Evolutionary conservation across 345 rosid genomes (phyloP).

Genomic region (Euphorbia peplus): DNA sequence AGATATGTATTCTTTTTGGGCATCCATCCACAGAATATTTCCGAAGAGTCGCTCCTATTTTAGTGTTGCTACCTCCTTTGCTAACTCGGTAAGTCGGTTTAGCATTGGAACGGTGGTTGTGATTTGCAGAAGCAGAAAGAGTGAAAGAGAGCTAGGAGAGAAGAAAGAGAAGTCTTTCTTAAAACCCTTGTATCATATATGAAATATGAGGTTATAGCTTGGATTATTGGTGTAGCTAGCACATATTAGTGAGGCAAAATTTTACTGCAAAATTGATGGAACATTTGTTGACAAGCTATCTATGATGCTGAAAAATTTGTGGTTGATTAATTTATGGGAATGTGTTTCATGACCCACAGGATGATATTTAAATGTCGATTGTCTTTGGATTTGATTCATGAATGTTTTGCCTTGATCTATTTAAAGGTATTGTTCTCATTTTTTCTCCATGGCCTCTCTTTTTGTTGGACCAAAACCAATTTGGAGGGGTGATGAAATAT

Average conservation of each 20-base stretch:
- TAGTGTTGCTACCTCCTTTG: conserved; percentile 3
- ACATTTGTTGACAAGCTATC: neutral
- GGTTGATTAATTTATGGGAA: neutral
- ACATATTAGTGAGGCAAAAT: neutral
- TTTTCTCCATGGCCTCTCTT: too few species aligned
- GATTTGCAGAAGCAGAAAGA: neutral
- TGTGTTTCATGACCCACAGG: neutral
- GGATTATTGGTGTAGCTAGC: neutral
- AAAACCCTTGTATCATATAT: neutral
- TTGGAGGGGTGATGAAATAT: too few species aligned
- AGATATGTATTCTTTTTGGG: neutral
- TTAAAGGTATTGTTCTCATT: too few species aligned
- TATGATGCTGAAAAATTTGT: neutral
- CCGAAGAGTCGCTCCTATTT: neutral
- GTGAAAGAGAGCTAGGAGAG: neutral
- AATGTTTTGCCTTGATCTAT: neutral
- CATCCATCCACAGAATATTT: neutral
- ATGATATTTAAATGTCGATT: neutral
- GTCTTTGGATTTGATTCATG: neutral
- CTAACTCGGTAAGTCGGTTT: neutral
- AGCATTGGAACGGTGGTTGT: conserved; percentile 6
- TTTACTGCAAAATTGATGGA: neutral
- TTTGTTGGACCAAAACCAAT: too few species aligned
- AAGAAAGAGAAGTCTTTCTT: neutral
- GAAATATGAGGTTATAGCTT: neutral